Base-by-base conservation (phyloP, 371 early-diverging fungal genomes). In the Mortierella sp. region DNA sequence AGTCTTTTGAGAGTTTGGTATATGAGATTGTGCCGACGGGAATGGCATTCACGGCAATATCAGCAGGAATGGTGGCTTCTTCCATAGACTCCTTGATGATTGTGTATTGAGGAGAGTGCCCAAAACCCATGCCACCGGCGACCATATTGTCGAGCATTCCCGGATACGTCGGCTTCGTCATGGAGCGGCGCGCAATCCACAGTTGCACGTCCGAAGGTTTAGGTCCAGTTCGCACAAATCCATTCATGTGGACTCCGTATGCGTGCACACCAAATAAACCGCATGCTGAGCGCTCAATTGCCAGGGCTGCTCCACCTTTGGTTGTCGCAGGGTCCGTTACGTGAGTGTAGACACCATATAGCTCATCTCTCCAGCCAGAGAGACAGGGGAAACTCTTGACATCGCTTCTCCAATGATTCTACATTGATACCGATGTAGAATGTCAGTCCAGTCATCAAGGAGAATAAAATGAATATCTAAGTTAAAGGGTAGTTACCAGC, bases 11-110 rank as follows among this genome's bases (percentile, higher is more conserved):
- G 22, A 81, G 76, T 1, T 86, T 87, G 38, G 89, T 93, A 74
- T 95, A 96, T 33, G 92, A 89, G n/a, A 97, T 85, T 0, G 87
- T 86, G 19, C 94, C 94, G 0, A 84, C 90, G 13, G 90, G 85
- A 6, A 68, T 67, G 1, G 94, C 91, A 63, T 86, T 86, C 24
- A 72, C 50, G n/a, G 93, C 91, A 50, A 93, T 67, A 0, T 79
- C 65, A 6, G 43, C 33, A 0, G 94, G 91, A 45, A 98, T 87
- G 36, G 90, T 91, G 3, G 95, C 97, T 78, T 98, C 98, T 84
- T 98, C 98, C 68, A 87, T 88, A 72, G 96, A 96, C 71, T 98
- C 98, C 75, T 96, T 95, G 41, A 96, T 70, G 19, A 96, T 86
- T 2, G 94, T 92, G 32, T 89, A 91, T 43, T 83, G 70, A 0